A percentile compares a stretch with the other conserved stretches of the same genome.
Conservation (phyloP, 2,329 filamentous ascomycete genomes). For the Stachybotrys chartarum region DNA sequence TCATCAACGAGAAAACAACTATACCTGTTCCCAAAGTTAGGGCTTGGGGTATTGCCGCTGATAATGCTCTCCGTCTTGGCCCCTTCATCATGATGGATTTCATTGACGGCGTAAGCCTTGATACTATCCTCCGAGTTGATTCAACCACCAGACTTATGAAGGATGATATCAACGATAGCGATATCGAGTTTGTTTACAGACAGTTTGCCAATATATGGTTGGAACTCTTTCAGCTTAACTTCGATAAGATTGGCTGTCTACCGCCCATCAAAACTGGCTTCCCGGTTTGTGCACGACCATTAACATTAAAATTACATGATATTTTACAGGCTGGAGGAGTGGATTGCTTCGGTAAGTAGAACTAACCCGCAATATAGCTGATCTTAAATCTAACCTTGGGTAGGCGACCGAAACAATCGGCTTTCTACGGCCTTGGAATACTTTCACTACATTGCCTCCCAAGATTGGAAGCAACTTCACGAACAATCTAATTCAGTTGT, state of each 20-base stretch:
- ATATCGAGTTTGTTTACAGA: background rate
- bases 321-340: background rate
- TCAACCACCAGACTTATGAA: background rate
- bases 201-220: slow-evolving; percentile 1
- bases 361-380: background rate
- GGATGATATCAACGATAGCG: background rate
- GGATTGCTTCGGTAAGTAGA: background rate
- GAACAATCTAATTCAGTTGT: slow-evolving; percentile 2
- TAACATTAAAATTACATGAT: slow-evolving; percentile 2
- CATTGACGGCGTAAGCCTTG: slow-evolving; percentile 2
- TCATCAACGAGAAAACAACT: slow-evolving; percentile 1
- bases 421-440: slow-evolving; percentile 1
- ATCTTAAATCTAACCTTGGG: background rate
- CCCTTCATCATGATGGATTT: slow-evolving; percentile 6
- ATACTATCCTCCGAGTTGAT: slow-evolving; percentile 1
- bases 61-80: slow-evolving; percentile 4
- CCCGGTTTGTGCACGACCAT: background rate
- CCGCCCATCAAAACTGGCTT: background rate
- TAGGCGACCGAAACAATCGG: slow-evolving; percentile 1
- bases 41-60: slow-evolving; percentile 2
- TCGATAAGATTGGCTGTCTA: slow-evolving; percentile 3
- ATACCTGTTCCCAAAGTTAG: slow-evolving; percentile 5
- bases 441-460: background rate
- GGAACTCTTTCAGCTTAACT: slow-evolving; percentile 1
- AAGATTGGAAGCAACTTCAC: slow-evolving; percentile 2